These are phyloP conservation scores for Oenanthe javanica DNA, from an alignment of 140 eudicot genomes.

Conservation along the genomic window DNA sequence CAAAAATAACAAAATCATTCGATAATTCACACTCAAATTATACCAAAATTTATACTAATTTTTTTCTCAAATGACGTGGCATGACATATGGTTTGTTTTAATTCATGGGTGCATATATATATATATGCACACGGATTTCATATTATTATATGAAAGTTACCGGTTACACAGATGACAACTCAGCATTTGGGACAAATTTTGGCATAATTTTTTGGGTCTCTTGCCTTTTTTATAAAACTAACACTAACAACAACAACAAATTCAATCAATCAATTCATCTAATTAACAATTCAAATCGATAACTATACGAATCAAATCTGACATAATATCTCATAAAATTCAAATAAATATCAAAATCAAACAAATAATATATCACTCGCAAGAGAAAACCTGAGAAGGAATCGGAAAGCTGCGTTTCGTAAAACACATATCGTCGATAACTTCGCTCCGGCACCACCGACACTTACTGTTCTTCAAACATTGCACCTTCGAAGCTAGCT, in stretches of 20 bases:
- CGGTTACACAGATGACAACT: no score
- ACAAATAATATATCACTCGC: slow-evolving; percentile 12
- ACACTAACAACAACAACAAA: background rate
- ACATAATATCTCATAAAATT: background rate
- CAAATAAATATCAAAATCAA: background rate
- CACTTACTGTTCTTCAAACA: slow-evolving; percentile 37
- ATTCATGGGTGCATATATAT: no score
- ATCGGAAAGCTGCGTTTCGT: slow-evolving; percentile 39
- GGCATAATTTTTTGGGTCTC: no score
- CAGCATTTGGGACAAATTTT: no score
- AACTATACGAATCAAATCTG: background rate
- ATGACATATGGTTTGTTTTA: no score
- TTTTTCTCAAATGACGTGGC: no score
- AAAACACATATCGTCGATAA: slow-evolving; percentile 57
- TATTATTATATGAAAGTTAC: no score
- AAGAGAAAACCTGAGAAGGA: slow-evolving; percentile 69
- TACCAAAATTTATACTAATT: no score
- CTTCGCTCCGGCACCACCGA: slow-evolving; percentile 65
- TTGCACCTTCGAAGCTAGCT: slow-evolving; percentile 32
- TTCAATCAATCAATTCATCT: background rate
- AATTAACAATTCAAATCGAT: background rate
- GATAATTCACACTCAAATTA: background rate
- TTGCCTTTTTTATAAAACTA: no score
- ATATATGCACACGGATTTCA: no score
- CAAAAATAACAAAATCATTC: background rate